phyloP scores from a whole-genome alignment of 2,329 filamentous ascomycete genomes.

The Claviceps cyperi region DNA sequence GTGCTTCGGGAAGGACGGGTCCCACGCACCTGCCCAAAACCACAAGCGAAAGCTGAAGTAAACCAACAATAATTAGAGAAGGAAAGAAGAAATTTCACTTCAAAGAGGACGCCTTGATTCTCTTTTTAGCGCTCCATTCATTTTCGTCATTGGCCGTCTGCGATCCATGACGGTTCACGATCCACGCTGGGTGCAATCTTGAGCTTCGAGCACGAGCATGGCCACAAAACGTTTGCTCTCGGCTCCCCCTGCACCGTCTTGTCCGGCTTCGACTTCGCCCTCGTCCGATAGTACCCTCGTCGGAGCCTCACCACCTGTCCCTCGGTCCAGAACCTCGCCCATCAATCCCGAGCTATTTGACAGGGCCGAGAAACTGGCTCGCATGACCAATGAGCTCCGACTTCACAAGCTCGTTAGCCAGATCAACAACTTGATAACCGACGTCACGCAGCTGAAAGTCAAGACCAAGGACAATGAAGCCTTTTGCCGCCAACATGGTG shows the following conservation, averaged over 20 bases:
- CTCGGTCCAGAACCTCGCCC: background rate
- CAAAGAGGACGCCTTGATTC: background rate
- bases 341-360: conserved; percentile 7
- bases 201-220: background rate
- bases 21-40: background rate
- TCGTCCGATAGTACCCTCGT: background rate
- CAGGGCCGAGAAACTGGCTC: conserved; percentile 20
- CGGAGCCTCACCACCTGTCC: background rate
- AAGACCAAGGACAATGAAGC: conserved; percentile 14
- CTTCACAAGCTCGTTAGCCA: conserved; percentile 16
- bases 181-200: background rate
- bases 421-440: conserved; percentile 16
- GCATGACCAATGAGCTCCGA: conserved; percentile 23
- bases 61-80: background rate
- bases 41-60: background rate
- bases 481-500: conserved; percentile 17
- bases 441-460: conserved; percentile 14
- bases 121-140: too few relatives aligned
- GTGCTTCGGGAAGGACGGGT: background rate
- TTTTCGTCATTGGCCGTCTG: background rate
- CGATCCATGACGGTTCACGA: background rate
- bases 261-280: background rate
- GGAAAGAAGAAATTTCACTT: background rate
- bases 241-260: conserved; percentile 1
- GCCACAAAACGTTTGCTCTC: conserved; percentile 2